Base-by-base conservation (phyloP, 176 grass and related monocot genomes). In the Aegilops longissima region DNA sequence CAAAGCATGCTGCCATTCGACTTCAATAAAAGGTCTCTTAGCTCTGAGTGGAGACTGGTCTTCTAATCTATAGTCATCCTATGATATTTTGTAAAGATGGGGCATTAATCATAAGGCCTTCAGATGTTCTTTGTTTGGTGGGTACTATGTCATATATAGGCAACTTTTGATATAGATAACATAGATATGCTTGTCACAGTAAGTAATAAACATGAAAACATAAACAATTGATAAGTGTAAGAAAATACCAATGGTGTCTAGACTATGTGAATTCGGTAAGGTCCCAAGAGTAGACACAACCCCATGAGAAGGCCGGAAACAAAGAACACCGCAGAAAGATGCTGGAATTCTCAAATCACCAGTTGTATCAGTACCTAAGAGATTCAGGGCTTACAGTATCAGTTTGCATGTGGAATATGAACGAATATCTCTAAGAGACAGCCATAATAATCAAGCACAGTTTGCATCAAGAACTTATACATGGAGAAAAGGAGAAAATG, bases 251-350 rank as follows among this genome's bases (percentile, higher is more conserved):
- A 94, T 83, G 17, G 92, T 79, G 64, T 99, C 97, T 84, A 99
- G 76, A 84, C 90, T 93, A 80, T 96, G 90, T 80, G 94, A 94
- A 88, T 99, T 99, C 65, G 89, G 20, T 70, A 96, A 92, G 77
- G 92, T 77, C 49, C 97, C 97, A 88, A 93, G 77, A 49, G 90
- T 85, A 87, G 93, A 92, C 66, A 99, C 72, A 83, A 87, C 71
- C 20, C 92, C 97, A 91, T 99, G 94, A 74, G 97, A 99, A 84
- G 97, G 90, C 83, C 86, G 92, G 85, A 96, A 99, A 86, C 92
- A 85, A 87, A 96, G 85, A 71, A 96, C 70, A 61, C 89, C 89
- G 81, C 97, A 99, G 90, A 99, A 99, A 59, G 94, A 93, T 76
- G 97, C 88, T 35, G 97, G 94, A 31, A 99, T 90, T 92, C 90